Conservation (phyloP, 2,329 filamentous ascomycete species). For the Hypoxylon sp. region DNA sequence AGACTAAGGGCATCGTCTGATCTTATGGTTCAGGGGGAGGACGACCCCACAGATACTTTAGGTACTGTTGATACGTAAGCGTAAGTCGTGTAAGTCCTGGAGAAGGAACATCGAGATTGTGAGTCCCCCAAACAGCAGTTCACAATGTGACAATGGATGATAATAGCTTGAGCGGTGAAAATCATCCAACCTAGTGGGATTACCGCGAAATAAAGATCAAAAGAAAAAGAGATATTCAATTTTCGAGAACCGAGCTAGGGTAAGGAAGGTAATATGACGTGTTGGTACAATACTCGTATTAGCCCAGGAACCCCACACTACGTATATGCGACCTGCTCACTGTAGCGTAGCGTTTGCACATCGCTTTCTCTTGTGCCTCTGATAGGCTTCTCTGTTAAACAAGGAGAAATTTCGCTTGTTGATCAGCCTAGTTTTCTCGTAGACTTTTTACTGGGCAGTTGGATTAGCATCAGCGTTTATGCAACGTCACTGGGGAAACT, state of each 20-base stretch:
- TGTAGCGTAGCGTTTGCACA: conserved; percentile 36
- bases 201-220: background rate
- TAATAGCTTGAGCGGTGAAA: conserved; percentile 8
- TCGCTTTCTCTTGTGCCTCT: conserved; percentile 35
- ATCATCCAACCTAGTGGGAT: conserved; percentile 14
- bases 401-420: conserved; percentile 23
- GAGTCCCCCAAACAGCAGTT: background rate
- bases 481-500: conserved; percentile 19
- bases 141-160: background rate
- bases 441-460: conserved; percentile 1
- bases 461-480: conserved; percentile 16
- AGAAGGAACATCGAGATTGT: conserved; percentile 2
- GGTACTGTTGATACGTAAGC: background rate
- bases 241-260: conserved; percentile 10
- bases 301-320: conserved; percentile 32
- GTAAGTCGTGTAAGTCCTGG: background rate
- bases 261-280: conserved; percentile 33
- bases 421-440: conserved; percentile 24
- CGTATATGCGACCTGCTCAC: conserved; percentile 25
- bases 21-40: conserved; percentile 27
- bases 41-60: conserved; percentile 1
- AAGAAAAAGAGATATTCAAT: conserved; percentile 19
- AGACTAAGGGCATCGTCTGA: conserved; percentile 42
- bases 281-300: conserved; percentile 21
- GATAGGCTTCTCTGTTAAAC: conserved; percentile 33